These are phyloP conservation scores for Dothidotthia symphoricarpi DNA, from an alignment of 2,329 filamentous ascomycete genomes.

Conservation along the genomic window DNA sequence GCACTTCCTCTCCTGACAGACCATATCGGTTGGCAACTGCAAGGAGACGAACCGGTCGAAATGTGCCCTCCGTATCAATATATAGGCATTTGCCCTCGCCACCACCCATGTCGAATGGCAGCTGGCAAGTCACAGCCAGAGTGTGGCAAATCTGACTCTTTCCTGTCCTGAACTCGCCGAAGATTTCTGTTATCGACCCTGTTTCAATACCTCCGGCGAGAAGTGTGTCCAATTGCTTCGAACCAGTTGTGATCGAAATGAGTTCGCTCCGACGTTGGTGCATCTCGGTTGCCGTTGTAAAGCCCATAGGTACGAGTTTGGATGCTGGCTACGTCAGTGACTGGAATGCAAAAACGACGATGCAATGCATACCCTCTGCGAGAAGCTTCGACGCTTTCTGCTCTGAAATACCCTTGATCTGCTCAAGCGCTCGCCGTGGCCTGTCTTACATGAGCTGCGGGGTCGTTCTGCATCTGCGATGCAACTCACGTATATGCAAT, in stretches of 20 bases:
- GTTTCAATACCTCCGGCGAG: slow-evolving; percentile 94
- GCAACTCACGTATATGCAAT: slow-evolving; percentile 80
- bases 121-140: slow-evolving; percentile 93
- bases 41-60: slow-evolving; percentile 81
- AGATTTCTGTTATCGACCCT: slow-evolving; percentile 95
- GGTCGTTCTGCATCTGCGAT: background rate
- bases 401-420: slow-evolving; percentile 97
- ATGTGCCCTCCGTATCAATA: slow-evolving; percentile 97
- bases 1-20: slow-evolving; percentile 90
- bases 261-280: slow-evolving; percentile 93
- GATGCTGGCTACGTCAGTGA: slow-evolving; percentile 59
- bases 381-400: slow-evolving; percentile 92
- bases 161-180: slow-evolving; percentile 95
- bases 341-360: background rate
- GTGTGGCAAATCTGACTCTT: slow-evolving; percentile 99
- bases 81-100: slow-evolving; percentile 98
- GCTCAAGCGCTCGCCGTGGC: slow-evolving; percentile 73
- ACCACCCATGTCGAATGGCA: slow-evolving; percentile 98
- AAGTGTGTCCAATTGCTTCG: slow-evolving; percentile 93
- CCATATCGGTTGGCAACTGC: slow-evolving; percentile 94
- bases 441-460: slow-evolving; percentile 43
- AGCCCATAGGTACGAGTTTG: slow-evolving; percentile 97
- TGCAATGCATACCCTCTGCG: slow-evolving; percentile 67
- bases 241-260: slow-evolving; percentile 96
- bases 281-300: slow-evolving; percentile 99